Evolutionary conservation across 2,329 filamentous ascomycete genomes (phyloP), one percentile per base, ranked within the genome.

Genomic region (Scleromitrula shiraiana): DNA sequence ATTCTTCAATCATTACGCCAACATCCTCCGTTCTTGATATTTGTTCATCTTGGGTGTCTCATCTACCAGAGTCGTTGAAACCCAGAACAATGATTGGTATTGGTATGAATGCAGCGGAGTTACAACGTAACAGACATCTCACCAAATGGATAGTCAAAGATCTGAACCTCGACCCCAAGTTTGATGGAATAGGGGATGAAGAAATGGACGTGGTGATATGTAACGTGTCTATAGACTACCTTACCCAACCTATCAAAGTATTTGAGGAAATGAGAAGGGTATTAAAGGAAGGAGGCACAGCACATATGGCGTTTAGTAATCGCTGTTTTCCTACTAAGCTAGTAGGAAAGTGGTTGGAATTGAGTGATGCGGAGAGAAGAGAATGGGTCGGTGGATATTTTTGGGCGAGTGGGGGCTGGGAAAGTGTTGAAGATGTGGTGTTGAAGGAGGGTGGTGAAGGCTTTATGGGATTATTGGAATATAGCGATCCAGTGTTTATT

Each of bases 321-420:
- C 67, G 74, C 3, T 76, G 71, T 55, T 77, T 77, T 53, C 71
- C 73, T 1, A 74, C 70, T 1, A 77, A 78, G 54, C 73, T 69
- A 2, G 67, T 76, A 5, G 63, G 61, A 20, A 61, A 68, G 15
- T 77, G 74, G 74, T 58, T 75, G 56, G 58, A 62, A 45, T 59
- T 73, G 23, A 54, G 60, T 42, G 72, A 74, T 52, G 64, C 65
- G 40, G 67, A 72, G 54, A 64, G 71, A 41, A 56, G 76, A 53
- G 54, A 64, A 49, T 72, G 75, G 67, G 70, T 77, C 12, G 73
- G 71, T 7, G 71, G 76, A 49, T 77, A 73, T 55, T 60, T 77
- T 50, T 67, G 69, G 58, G 58, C 51, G 1, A 58, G 57, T 56
- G 67, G 70, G 6, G 73, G 72, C 0, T 78, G 73, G 73, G 65